Conservation (phyloP, 2,329 filamentous ascomycete species). For the Ramichloridium luteum region DNA sequence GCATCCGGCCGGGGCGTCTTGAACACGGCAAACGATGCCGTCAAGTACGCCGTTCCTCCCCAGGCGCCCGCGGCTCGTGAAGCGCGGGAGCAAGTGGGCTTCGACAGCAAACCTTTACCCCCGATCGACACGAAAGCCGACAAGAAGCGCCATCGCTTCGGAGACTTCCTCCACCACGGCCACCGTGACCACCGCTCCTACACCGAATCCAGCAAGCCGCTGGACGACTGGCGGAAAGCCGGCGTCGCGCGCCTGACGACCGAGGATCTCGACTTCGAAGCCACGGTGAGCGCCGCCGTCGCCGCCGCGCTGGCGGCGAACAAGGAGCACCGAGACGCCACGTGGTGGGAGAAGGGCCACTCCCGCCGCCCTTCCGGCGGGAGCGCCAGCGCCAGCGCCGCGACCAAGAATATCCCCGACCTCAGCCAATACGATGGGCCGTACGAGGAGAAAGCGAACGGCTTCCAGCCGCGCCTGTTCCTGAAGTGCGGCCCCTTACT, state of each 20-base stretch:
- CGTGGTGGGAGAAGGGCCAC: conserved; percentile 60
- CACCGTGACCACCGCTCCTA: conserved; percentile 39
- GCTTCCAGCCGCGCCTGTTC: conserved; percentile 72
- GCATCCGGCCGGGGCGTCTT: too few species aligned
- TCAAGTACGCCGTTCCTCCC: conserved; percentile 25
- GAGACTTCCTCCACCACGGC: conserved; percentile 31
- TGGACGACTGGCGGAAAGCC: conserved; percentile 44
- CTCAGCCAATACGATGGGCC: conserved; percentile 47
- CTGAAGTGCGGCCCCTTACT: conserved; percentile 84
- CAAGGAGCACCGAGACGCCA: conserved; percentile 18
- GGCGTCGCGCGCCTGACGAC: conserved; percentile 27
- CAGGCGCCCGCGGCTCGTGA: conserved; percentile 26
- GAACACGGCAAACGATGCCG: conserved; percentile 9
- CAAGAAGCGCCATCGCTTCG: conserved; percentile 23
- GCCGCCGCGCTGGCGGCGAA: conserved; percentile 5
- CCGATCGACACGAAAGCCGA: conserved; percentile 6
- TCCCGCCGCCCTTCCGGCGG: too few species aligned
- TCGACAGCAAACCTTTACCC: conserved; percentile 17
- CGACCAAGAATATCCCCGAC: conserved; percentile 25
- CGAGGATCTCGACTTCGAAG: conserved; percentile 33
- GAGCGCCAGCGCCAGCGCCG: conserved; percentile 13
- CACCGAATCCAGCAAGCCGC: conserved; percentile 40
- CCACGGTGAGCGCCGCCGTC: conserved; percentile 13
- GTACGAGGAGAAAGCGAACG: conserved; percentile 52
- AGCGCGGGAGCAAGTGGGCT: conserved; percentile 31